phyloP scores from a whole-genome alignment of 495 filamentous ascomycete genomes.

The Neohortaea acidophila region DNA sequence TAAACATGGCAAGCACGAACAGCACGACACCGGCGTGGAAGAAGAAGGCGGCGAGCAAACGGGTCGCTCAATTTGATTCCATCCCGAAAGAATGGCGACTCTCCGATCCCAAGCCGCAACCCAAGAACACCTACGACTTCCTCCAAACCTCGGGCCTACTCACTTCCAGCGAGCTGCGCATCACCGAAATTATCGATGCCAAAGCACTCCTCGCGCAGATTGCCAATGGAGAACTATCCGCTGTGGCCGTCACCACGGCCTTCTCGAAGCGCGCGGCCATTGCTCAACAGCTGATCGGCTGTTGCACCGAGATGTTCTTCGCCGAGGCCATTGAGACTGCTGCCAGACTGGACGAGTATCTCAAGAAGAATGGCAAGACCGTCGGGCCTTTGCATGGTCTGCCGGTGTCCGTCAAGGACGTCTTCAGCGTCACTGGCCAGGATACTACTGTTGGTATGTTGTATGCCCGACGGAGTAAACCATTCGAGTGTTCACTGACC shows the following conservation, averaged over 20 bases:
- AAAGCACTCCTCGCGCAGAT: slow-evolving; percentile 29
- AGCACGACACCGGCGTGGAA: slow-evolving; percentile 1
- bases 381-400: slow-evolving; percentile 30
- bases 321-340: slow-evolving; percentile 23
- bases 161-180: slow-evolving; percentile 30
- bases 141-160: slow-evolving; percentile 18
- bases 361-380: slow-evolving; percentile 18
- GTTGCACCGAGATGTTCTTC: slow-evolving; percentile 31
- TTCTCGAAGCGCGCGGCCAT: slow-evolving; percentile 41
- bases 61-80: not conserved
- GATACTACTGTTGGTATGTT: slow-evolving; percentile 19
- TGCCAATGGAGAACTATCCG: slow-evolving; percentile 23
- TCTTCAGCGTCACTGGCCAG: slow-evolving; percentile 20
- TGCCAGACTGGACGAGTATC: slow-evolving; percentile 22
- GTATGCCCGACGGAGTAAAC: not conserved
- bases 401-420: slow-evolving; percentile 32
- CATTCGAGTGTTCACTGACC: not conserved
- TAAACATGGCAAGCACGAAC: too few relatives aligned
- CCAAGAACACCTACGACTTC: slow-evolving; percentile 1
- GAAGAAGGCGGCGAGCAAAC: slow-evolving; percentile 1
- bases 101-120: not conserved
- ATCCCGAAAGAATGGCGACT: slow-evolving; percentile 11
- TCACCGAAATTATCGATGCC: slow-evolving; percentile 39
- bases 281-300: slow-evolving; percentile 29
- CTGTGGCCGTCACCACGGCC: slow-evolving; percentile 33